Percentiles rank a stretch among this genome's conserved stretches.
These are phyloP conservation scores for Paramecium caudatum DNA, from an alignment of 73 alveolate species.

Conservation along the genomic window DNA sequence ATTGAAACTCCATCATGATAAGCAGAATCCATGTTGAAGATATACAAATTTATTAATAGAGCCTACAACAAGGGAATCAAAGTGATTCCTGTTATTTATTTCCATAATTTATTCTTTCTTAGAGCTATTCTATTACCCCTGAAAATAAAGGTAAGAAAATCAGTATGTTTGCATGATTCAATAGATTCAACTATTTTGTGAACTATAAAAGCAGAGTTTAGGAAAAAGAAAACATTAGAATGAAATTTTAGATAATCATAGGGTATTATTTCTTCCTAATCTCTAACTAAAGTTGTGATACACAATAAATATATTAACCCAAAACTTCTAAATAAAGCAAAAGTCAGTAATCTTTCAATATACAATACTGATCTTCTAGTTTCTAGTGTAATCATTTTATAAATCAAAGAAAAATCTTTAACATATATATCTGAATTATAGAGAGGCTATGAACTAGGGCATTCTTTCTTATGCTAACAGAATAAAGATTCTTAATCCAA, in stretches of 20 bases:
- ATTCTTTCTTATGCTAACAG: background rate
- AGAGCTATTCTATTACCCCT: background rate
- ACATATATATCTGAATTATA: background rate
- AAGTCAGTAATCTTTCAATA: constrained; percentile 7
- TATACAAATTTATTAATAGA: background rate
- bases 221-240: constrained; percentile 20
- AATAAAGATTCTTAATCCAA: background rate
- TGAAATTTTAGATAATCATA: constrained; percentile 11
- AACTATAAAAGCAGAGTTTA: background rate
- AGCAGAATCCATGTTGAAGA: background rate
- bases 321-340: constrained; percentile 55
- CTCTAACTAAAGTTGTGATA: background rate
- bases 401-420: background rate
- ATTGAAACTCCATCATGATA: background rate
- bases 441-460: background rate
- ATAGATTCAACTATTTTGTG: background rate
- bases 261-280: background rate
- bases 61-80: constrained; percentile 32
- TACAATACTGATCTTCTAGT: background rate
- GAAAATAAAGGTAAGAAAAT: background rate
- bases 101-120: constrained; percentile 22
- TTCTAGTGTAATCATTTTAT: background rate
- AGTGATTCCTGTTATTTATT: background rate
- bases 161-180: background rate
- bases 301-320: background rate